Conservation (phyloP, 129 eudicot genomes). For the Artemisia annua region DNA sequence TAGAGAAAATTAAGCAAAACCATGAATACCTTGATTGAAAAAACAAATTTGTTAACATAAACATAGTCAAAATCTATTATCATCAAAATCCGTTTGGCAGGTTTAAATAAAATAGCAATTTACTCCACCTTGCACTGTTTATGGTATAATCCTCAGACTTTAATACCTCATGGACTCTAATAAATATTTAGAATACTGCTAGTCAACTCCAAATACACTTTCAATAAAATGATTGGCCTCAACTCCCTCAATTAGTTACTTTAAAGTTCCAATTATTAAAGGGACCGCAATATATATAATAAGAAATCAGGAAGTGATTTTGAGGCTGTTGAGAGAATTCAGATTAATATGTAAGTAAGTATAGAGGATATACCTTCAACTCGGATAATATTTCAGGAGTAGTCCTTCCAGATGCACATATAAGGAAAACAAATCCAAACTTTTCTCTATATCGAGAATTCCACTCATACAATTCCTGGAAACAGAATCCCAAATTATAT, state of each 20-base stretch:
- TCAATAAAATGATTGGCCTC: not conserved
- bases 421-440: conserved; percentile 90
- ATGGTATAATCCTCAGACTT: not conserved
- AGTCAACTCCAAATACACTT: not conserved
- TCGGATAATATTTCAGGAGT: conserved; percentile 86
- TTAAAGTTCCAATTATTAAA: not conserved
- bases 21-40: not conserved
- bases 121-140: not conserved
- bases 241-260: not conserved
- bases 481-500: not conserved
- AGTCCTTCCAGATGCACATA: conserved; percentile 90
- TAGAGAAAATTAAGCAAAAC: not conserved
- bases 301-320: too few relatives aligned
- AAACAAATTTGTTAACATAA: not conserved
- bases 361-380: conserved; percentile 58
- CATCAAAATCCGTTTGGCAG: not conserved
- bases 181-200: not conserved
- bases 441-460: conserved; percentile 62
- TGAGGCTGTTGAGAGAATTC: too few relatives aligned
- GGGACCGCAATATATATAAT: not conserved
- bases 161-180: too few relatives aligned
- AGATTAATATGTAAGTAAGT: not conserved
- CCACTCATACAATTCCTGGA: conserved; percentile 83
- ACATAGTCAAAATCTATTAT: not conserved
- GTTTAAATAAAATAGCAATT: not conserved